These are phyloP conservation scores for Suillus occidentalis DNA, from an alignment of 768 basidiomycete genomes.

Conservation along the genomic window DNA sequence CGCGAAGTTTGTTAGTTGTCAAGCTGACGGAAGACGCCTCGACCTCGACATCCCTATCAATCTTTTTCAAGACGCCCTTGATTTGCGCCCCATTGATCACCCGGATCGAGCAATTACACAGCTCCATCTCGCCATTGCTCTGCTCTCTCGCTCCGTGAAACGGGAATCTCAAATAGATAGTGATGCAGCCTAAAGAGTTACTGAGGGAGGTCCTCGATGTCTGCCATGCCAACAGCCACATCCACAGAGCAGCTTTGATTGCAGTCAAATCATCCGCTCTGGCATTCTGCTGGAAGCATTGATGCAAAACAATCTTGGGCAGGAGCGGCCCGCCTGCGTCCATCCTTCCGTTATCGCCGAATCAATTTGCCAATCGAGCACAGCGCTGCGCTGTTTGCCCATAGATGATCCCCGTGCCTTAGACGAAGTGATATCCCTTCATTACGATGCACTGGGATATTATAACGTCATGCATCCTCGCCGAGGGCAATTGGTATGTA, in stretches of 20 bases:
- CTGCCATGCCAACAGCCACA: neutral
- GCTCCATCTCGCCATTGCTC: neutral
- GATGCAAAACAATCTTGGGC: neutral
- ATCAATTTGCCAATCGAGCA: too few species aligned
- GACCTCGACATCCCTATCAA: neutral
- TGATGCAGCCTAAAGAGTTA: neutral
- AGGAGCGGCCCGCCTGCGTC: neutral
- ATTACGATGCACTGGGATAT: too few species aligned
- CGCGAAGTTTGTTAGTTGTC: neutral
- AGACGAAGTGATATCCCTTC: too few species aligned
- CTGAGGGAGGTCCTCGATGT: neutral
- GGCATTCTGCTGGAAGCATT: neutral
- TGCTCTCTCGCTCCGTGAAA: neutral
- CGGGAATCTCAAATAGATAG: neutral
- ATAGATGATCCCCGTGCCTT: too few species aligned
- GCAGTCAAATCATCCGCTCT: neutral
- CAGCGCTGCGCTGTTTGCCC: too few species aligned
- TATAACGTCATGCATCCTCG: too few species aligned
- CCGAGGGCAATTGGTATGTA: too few species aligned
- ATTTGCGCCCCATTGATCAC: neutral
- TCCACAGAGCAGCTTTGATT: neutral
- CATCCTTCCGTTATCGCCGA: neutral
- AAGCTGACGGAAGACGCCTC: neutral
- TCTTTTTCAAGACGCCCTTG: neutral
- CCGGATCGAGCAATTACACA: neutral